Percentiles rank a stretch among this genome's conserved stretches.
phyloP scores from a whole-genome alignment of 1,284 basidiomycete genomes.

The Marasmius fiardii region DNA sequence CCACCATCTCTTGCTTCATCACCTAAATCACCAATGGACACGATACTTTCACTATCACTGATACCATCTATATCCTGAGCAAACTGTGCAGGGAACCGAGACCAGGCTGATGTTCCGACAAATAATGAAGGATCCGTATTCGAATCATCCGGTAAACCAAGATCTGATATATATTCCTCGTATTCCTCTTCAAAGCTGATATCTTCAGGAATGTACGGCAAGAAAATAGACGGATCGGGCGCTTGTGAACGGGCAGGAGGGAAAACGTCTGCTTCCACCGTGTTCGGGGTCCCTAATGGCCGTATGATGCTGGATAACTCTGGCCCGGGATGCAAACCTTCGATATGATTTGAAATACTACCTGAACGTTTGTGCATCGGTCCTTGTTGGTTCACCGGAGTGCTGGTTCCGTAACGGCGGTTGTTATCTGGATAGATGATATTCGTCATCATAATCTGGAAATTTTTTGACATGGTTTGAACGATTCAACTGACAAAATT shows the following conservation, averaged over 20 bases:
- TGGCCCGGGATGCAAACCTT: slow-evolving; percentile 72
- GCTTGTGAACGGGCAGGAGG: slow-evolving; percentile 79
- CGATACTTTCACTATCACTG: slow-evolving; percentile 88
- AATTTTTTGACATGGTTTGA: slow-evolving; percentile 3
- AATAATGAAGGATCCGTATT: slow-evolving; percentile 37
- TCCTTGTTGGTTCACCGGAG: slow-evolving; percentile 44
- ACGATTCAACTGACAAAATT: slow-evolving; percentile 73
- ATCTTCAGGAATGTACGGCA: slow-evolving; percentile 82
- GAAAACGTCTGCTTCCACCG: slow-evolving; percentile 77
- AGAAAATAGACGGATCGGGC: slow-evolving; percentile 78
- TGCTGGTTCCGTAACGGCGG: slow-evolving; percentile 72
- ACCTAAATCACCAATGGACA: slow-evolving; percentile 82
- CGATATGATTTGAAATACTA: slow-evolving; percentile 76
- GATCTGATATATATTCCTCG: slow-evolving; percentile 81
- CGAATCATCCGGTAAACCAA: slow-evolving; percentile 67
- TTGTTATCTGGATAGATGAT: slow-evolving; percentile 74
- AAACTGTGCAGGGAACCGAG: slow-evolving; percentile 61
- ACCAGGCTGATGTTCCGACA: slow-evolving; percentile 64
- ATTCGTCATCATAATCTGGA: slow-evolving; percentile 5
- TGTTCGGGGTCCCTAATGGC: slow-evolving; percentile 72
- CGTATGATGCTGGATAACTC: slow-evolving; percentile 72
- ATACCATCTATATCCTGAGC: slow-evolving; percentile 77
- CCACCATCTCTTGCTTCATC: slow-evolving; percentile 66
- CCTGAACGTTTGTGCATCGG: slow-evolving; percentile 69
- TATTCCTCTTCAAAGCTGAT: slow-evolving; percentile 87